Evolutionary conservation across 2,329 filamentous ascomycete genomes (phyloP).

Genomic region (Diaporthe sp.): DNA sequence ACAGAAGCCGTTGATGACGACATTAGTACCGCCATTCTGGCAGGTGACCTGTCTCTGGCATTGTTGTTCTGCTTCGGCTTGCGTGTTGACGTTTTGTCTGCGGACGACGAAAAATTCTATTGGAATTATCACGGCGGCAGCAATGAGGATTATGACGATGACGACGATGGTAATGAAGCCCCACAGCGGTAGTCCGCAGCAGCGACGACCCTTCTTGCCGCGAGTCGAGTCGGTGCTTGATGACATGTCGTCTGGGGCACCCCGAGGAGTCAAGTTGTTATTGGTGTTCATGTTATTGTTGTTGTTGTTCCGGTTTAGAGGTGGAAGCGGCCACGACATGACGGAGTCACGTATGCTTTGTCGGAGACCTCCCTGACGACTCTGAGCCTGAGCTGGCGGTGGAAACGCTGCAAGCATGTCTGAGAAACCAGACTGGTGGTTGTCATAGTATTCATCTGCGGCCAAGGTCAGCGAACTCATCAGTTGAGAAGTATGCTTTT

Average conservation of each 20-base stretch:
- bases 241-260: conserved; percentile 6
- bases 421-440: conserved; percentile 68
- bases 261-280: conserved; percentile 41
- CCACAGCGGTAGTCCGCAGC: conserved; percentile 89
- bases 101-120: conserved; percentile 74
- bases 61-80: conserved; percentile 48
- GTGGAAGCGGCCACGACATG: conserved; percentile 65
- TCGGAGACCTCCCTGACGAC: conserved; percentile 55
- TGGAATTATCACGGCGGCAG: conserved; percentile 87
- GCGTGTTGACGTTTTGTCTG: conserved; percentile 54
- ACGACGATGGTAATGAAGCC: conserved; percentile 77
- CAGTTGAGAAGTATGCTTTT: not conserved
- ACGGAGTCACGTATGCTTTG: conserved; percentile 64
- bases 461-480: conserved; percentile 44
- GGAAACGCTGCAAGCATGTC: conserved; percentile 78
- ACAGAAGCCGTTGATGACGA: conserved; percentile 77
- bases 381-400: conserved; percentile 68
- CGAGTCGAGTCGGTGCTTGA: conserved; percentile 40
- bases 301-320: conserved; percentile 47
- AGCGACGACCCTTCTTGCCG: conserved; percentile 68
- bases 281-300: conserved; percentile 43
- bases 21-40: conserved; percentile 84
- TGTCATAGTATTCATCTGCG: conserved; percentile 55
- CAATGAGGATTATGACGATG: conserved; percentile 78
- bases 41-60: conserved; percentile 78